phyloP scores from a whole-genome alignment of 2,329 filamentous ascomycete species.

The Achaetomium macrosporum region DNA sequence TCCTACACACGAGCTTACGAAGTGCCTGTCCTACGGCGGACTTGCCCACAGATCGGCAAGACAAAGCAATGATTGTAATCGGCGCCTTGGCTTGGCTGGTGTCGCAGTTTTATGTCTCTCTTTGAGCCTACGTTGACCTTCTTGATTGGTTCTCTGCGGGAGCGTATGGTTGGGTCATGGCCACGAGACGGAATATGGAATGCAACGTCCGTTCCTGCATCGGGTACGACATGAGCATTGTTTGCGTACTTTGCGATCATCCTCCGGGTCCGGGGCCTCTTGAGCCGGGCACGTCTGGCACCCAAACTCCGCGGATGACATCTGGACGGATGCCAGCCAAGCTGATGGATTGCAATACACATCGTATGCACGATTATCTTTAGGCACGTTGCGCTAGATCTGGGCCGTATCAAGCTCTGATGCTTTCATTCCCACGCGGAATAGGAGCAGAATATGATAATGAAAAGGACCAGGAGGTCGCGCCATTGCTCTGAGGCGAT shows the following conservation, averaged over 20 bases:
- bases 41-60: neutral
- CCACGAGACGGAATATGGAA: neutral
- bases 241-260: no score
- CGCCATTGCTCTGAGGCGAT: neutral
- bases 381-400: neutral
- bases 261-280: no score
- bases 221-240: neutral
- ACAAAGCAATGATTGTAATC: neutral
- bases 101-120: neutral
- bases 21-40: no score
- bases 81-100: neutral
- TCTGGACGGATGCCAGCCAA: neutral
- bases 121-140: no score
- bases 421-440: no score
- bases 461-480: neutral
- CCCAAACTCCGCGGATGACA: neutral
- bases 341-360: neutral
- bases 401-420: no score
- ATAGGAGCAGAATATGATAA: no score
- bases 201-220: neutral
- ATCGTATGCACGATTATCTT: slow-evolving; percentile 2
- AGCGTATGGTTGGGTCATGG: neutral
- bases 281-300: neutral
- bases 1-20: no score
- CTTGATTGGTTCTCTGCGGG: neutral